Conservation (phyloP, 2,329 filamentous ascomycete species). For the Coniochaeta hoffmannii region DNA sequence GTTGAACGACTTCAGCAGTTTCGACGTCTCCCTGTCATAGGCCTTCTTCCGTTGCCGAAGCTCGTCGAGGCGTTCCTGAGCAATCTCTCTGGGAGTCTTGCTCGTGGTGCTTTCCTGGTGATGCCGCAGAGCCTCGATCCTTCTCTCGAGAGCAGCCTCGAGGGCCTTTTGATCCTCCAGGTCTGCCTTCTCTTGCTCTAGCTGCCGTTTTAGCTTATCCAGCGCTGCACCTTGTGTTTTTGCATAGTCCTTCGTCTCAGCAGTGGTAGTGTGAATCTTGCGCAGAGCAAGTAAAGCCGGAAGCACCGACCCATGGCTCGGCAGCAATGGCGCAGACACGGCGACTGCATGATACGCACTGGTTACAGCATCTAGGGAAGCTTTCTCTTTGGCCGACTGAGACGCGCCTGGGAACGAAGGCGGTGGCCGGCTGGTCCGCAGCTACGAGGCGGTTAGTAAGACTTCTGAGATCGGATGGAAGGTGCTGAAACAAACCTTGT, state of each 20-base stretch:
- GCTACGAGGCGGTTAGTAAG: conserved; percentile 11
- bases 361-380: conserved; percentile 45
- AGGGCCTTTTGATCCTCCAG: conserved; percentile 49
- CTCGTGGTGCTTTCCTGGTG: conserved; percentile 49
- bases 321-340: conserved; percentile 56
- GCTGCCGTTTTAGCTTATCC: conserved; percentile 33
- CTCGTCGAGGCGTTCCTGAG: conserved; percentile 53
- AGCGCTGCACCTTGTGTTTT: conserved; percentile 32
- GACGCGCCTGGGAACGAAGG: conserved; percentile 9
- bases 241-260: conserved; percentile 56
- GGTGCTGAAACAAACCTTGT: conserved; percentile 13
- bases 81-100: conserved; percentile 53
- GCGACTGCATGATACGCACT: conserved; percentile 59
- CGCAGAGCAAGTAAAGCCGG: conserved; percentile 66
- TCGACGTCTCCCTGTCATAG: conserved; percentile 54
- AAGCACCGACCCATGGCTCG: conserved; percentile 58
- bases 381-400: conserved; percentile 17
- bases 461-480: not conserved
- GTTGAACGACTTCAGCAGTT: conserved; percentile 57
- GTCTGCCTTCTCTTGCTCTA: conserved; percentile 43
- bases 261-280: conserved; percentile 55
- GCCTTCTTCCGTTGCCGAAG: conserved; percentile 50
- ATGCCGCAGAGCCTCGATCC: conserved; percentile 52
- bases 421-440: conserved; percentile 7
- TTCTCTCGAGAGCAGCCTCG: conserved; percentile 42